phyloP scores from a whole-genome alignment of 371 early-diverging fungal species.

The Syncephalastrum racemosum region DNA sequence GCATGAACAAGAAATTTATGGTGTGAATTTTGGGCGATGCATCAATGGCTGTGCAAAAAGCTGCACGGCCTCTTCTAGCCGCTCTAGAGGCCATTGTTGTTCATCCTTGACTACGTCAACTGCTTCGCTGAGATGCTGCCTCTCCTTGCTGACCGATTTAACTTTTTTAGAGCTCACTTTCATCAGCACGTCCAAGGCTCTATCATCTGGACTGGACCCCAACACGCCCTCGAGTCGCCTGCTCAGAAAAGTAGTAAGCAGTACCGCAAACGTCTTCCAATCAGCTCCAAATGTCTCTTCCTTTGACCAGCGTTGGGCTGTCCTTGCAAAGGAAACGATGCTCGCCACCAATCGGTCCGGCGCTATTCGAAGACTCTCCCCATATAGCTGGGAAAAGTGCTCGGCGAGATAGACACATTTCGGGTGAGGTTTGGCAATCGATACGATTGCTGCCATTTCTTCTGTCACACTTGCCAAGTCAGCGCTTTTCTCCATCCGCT shows the following conservation, averaged over 20 bases:
- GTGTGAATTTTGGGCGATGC: neutral
- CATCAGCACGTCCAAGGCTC: too few species aligned
- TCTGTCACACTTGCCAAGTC: conserved; percentile 13
- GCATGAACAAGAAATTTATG: neutral
- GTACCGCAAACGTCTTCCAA: conserved; percentile 11
- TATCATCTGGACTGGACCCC: neutral
- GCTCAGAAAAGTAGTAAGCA: conserved; percentile 14
- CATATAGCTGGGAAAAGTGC: conserved; percentile 7
- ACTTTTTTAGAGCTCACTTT: too few species aligned
- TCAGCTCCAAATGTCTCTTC: neutral
- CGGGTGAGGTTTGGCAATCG: conserved; percentile 10
- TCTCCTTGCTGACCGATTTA: too few species aligned
- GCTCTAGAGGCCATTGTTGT: neutral
- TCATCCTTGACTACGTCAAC: too few species aligned
- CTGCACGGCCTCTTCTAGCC: neutral
- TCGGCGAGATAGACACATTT: conserved; percentile 12
- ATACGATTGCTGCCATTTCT: conserved; percentile 21
- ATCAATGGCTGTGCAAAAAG: neutral
- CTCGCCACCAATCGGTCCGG: conserved; percentile 9
- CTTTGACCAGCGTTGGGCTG: conserved; percentile 10
- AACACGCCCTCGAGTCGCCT: conserved; percentile 3
- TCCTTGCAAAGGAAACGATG: conserved; percentile 14
- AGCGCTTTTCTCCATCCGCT: neutral
- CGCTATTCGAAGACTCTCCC: neutral
- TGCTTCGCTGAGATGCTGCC: too few species aligned